Base-by-base conservation (phyloP, 177 flowering plant genomes). In the Tripterygium wilfordii region DNA sequence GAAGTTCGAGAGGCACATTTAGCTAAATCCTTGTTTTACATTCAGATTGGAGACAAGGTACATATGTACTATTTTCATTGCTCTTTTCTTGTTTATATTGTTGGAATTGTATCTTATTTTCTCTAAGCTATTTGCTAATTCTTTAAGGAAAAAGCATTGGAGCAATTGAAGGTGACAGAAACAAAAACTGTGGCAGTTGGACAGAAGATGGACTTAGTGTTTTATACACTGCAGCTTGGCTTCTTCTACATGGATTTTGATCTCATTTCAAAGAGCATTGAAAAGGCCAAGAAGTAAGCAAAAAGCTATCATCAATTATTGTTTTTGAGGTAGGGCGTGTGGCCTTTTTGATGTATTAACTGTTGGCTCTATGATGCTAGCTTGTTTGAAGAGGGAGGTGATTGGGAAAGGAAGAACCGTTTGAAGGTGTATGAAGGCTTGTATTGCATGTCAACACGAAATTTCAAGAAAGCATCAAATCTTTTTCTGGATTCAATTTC, bases 361-460 rank as follows among this genome's bases (percentile, higher is more conserved):
- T n/a, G n/a, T n/a, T n/a, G n/a, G n/a, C n/a, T n/a, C n/a, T 14
- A 17, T 58, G 44, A 45, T 69, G 51, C 39, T 80, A 92, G 98
- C 48, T 78, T 92, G 72, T 92, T 92, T 66, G 97, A 92, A 63
- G 97, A 92, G 68, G 98, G 98, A 36, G 98, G 98, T 68, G 98
- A 92, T 57, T 92, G 98, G 98, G 98, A 92, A 57, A 86, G 96
- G 76, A 92, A 92, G 74, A 92, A 89, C 60, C 79, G 96, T 1
- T 63, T 92, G 72, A 89, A 92, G 70, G 98, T 92, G 47, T 92
- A 92, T 52, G 98, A 92, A 58, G 96, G 97, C 48, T 66, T 89
- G 59, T 89, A 65, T 67, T 92, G 83, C 84, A 77, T 92, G 96
- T 71, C 98, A 45, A 78, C 96, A n/a, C 76, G 98, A 47, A 79